phyloP scores from a whole-genome alignment of 768 basidiomycete genomes.

The Trametes punicea region DNA sequence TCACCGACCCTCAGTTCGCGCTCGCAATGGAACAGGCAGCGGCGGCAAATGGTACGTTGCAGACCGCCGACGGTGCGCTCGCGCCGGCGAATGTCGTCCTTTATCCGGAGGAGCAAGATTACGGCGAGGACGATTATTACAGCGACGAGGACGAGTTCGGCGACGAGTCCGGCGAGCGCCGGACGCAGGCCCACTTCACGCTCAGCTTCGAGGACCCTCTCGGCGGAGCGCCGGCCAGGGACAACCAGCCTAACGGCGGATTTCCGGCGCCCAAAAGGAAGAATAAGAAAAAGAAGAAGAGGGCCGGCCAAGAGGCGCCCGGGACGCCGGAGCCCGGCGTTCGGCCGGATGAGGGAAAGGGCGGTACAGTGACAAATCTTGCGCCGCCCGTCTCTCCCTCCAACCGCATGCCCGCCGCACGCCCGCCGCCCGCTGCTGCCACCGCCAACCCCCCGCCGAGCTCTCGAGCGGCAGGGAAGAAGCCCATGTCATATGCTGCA shows the following conservation, averaged over 20 bases:
- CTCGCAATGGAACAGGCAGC: constrained; percentile 49
- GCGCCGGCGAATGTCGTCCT: constrained; percentile 33
- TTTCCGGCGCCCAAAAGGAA: constrained; percentile 18
- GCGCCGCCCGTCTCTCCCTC: constrained; percentile 36
- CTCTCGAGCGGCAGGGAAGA: constrained; percentile 87
- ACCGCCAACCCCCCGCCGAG: constrained; percentile 55
- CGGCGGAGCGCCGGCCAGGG: constrained; percentile 6
- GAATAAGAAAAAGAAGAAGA: constrained; percentile 24
- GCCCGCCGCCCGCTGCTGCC: constrained; percentile 35
- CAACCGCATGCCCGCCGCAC: constrained; percentile 43
- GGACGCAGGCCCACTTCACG: constrained; percentile 37
- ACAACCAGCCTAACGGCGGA: constrained; percentile 21
- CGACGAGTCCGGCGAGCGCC: constrained; percentile 29
- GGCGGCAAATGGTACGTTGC: constrained; percentile 30
- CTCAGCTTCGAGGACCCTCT: constrained; percentile 38
- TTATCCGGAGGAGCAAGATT: constrained; percentile 36
- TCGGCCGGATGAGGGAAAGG: constrained; percentile 15
- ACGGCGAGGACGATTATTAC: constrained; percentile 42
- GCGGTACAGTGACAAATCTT: constrained; percentile 32
- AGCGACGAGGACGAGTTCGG: constrained; percentile 46
- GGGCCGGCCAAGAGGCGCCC: constrained; percentile 19
- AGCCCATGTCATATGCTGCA: constrained; percentile 76
- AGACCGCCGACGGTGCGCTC: constrained; percentile 12
- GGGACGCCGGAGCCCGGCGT: constrained; percentile 24
- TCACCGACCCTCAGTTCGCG: constrained; percentile 51